Evolutionary conservation across 2,329 filamentous ascomycete genomes (phyloP).

Genomic region (Cyphellophora europaea): DNA sequence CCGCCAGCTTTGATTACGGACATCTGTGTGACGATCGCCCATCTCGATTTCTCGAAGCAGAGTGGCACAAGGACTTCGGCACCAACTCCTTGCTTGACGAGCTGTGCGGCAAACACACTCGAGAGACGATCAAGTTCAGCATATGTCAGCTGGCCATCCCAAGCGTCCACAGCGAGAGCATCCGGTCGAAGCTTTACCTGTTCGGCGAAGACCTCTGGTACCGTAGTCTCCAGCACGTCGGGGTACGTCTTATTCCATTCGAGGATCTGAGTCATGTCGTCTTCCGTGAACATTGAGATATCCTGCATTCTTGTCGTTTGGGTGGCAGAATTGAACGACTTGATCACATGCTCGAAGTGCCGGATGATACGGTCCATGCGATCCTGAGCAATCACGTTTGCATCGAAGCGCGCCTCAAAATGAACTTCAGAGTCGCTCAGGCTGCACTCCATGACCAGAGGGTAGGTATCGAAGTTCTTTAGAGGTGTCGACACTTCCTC

Average conservation of each 20-base stretch:
- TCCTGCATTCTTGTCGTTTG: conserved; percentile 17
- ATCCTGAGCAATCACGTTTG: conserved; percentile 43
- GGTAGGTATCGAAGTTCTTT: conserved; percentile 40
- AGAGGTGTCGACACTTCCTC: too few species aligned
- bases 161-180: too few species aligned
- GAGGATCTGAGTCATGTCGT: too few species aligned
- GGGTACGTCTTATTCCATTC: too few species aligned
- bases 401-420: conserved; percentile 57
- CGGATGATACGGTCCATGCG: conserved; percentile 45
- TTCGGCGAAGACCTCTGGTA: too few species aligned
- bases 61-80: conserved; percentile 29
- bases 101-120: conserved; percentile 26
- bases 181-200: too few species aligned
- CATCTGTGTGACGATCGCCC: conserved; percentile 31
- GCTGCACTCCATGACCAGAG: conserved; percentile 39
- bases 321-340: too few species aligned
- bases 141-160: conserved; percentile 31
- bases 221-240: too few species aligned
- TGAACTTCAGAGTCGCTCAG: conserved; percentile 42
- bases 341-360: conserved; percentile 44
- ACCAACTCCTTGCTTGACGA: conserved; percentile 29
- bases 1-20: conserved; percentile 33
- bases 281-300: too few species aligned
- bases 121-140: conserved; percentile 24
- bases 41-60: conserved; percentile 35